phyloP scores from a whole-genome alignment of 176 grass and related monocot species.

The Aegilops umbellulata region DNA sequence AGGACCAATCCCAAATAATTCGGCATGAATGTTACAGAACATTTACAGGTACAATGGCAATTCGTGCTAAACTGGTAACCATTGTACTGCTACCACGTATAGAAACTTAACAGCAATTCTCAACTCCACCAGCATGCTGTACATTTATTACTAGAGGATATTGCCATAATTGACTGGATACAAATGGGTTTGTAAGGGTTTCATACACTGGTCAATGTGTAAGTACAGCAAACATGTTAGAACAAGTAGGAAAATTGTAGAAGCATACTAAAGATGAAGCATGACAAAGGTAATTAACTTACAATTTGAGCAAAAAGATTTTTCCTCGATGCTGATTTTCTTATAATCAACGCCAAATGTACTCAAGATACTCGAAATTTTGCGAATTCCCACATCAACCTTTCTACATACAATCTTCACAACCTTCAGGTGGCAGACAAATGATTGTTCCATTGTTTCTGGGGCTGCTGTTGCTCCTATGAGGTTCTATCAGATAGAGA shows the following conservation, averaged over 20 bases:
- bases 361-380: too few species aligned
- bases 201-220: background rate
- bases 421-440: too few species aligned
- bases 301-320: too few species aligned
- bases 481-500: too few species aligned
- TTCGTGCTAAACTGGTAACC: background rate
- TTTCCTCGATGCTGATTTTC: too few species aligned
- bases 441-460: too few species aligned
- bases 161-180: background rate
- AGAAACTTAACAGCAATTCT: background rate
- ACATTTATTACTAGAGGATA: background rate
- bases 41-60: background rate
- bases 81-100: background rate
- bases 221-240: background rate
- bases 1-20: background rate
- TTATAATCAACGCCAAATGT: too few species aligned
- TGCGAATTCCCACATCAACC: too few species aligned
- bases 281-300: too few species aligned
- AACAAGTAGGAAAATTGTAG: background rate
- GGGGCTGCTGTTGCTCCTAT: too few species aligned
- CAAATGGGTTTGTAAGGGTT: background rate
- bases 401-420: too few species aligned
- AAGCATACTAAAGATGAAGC: too few species aligned
- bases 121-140: background rate
- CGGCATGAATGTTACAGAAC: background rate